These are phyloP conservation scores for Lentithecium fluviatile DNA, from an alignment of 495 filamentous ascomycete genomes.

Conservation along the genomic window DNA sequence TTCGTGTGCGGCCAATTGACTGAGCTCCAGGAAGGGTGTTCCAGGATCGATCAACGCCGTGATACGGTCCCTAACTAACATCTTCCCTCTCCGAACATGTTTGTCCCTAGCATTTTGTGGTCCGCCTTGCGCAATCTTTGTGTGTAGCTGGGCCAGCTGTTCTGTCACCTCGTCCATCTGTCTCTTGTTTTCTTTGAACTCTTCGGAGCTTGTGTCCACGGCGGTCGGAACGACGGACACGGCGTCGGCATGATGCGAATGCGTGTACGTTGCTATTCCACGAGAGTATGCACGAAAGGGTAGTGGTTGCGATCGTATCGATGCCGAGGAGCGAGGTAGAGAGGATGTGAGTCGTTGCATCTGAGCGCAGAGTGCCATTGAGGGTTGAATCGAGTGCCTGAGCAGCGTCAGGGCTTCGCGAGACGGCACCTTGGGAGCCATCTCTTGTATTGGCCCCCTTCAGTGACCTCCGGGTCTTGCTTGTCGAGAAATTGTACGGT, in stretches of 20 bases:
- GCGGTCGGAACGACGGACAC: constrained; percentile 75
- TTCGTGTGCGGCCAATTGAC: constrained; percentile 79
- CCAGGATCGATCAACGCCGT: constrained; percentile 85
- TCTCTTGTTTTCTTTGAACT: constrained; percentile 77
- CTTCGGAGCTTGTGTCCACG: constrained; percentile 72
- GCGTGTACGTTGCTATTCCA: constrained; percentile 47
- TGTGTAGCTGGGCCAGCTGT: constrained; percentile 66
- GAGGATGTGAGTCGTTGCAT: neutral
- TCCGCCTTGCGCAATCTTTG: constrained; percentile 70
- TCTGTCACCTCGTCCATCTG: constrained; percentile 73
- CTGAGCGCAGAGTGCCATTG: neutral
- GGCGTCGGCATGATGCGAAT: constrained; percentile 54
- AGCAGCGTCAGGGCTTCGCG: constrained; percentile 26
- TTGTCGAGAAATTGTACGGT: no score
- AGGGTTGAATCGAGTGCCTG: constrained; percentile 11
- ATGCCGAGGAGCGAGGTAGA: neutral
- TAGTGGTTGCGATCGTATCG: constrained; percentile 9
- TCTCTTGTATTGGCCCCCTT: neutral
- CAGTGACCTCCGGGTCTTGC: no score
- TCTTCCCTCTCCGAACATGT: constrained; percentile 84
- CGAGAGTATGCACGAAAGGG: constrained; percentile 1
- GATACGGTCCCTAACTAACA: constrained; percentile 89
- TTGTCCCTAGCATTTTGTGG: constrained; percentile 83
- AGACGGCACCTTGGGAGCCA: constrained; percentile 20
- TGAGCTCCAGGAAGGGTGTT: constrained; percentile 88